Evolutionary conservation across 1,139 yeast genomes (phyloP).

Genomic region (Protomyces inouyei): DNA sequence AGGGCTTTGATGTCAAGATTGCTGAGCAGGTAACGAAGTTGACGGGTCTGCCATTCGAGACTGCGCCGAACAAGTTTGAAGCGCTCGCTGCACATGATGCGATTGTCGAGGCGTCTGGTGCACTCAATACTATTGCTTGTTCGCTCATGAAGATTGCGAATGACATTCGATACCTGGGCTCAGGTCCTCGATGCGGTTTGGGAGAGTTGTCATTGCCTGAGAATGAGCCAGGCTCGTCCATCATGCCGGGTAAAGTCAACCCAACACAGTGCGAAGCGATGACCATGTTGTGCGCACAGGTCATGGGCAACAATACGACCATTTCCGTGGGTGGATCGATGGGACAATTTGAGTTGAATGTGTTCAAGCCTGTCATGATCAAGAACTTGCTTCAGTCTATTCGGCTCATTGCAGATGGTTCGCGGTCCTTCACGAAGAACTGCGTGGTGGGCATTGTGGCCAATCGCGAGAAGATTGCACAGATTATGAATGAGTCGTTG

Average conservation of each 20-base stretch:
- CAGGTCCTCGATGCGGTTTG: constrained; percentile 99
- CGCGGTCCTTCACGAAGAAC: constrained; percentile 80
- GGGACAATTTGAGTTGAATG: constrained; percentile 97
- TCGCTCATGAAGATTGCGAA: constrained; percentile 94
- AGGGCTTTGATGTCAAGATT: constrained; percentile 79
- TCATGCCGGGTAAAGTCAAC: constrained; percentile 99
- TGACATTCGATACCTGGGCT: constrained; percentile 95
- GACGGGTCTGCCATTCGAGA: constrained; percentile 81
- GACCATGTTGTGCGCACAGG: constrained; percentile 97
- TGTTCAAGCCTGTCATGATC: constrained; percentile 94
- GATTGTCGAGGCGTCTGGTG: constrained; percentile 94
- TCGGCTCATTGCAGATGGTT: constrained; percentile 84
- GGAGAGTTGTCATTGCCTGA: constrained; percentile 94
- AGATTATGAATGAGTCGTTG: constrained; percentile 84
- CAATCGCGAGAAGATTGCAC: constrained; percentile 77
- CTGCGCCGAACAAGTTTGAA: constrained; percentile 98
- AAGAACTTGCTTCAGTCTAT: constrained; percentile 81
- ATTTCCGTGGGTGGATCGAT: constrained; percentile 97
- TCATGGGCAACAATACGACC: constrained; percentile 91
- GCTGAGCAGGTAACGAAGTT: constrained; percentile 73
- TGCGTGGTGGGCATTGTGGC: constrained; percentile 94
- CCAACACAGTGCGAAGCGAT: constrained; percentile 99
- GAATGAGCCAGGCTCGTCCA: constrained; percentile 92
- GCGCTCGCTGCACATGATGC: constrained; percentile 99
- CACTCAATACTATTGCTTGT: constrained; percentile 88